Percentiles rank a stretch among this genome's conserved stretches.
Conservation (phyloP, 805 yeast species). For the Candida nitratophila region DNA sequence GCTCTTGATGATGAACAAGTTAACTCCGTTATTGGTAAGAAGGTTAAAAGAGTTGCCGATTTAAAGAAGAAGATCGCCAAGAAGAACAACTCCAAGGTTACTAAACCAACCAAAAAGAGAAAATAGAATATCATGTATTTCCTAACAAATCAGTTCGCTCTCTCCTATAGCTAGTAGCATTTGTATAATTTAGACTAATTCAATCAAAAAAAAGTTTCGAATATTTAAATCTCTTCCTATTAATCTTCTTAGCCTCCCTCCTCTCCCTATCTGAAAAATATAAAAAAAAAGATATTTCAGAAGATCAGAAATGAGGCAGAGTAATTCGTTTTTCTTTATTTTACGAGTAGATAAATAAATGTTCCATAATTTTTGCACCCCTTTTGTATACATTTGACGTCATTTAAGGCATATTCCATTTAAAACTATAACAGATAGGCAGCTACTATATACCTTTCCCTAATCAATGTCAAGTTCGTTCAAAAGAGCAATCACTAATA, state of each 20-base stretch:
- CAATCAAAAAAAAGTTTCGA: neutral
- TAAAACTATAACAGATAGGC: no score
- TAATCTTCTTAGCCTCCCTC: no score
- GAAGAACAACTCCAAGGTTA: neutral
- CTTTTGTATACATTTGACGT: no score
- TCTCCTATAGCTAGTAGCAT: neutral
- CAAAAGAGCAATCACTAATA: conserved; percentile 12
- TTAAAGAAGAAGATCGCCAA: conserved; percentile 8
- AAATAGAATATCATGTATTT: neutral
- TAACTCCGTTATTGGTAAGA: conserved; percentile 52
- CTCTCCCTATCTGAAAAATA: no score
- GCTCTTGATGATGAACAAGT: conserved; percentile 71
- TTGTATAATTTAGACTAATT: neutral
- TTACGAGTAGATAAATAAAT: conserved; percentile 3
- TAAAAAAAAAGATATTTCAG: no score
- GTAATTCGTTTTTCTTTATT: neutral
- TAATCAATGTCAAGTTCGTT: neutral
- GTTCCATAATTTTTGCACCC: neutral
- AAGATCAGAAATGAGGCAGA: neutral
- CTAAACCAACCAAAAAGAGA: neutral
- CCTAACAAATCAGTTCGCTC: no score
- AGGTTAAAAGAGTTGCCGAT: conserved; percentile 33
- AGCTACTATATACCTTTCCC: no score
- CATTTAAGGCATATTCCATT: no score
- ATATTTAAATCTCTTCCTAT: neutral